A percentile compares a stretch with the other conserved stretches of the same genome.
Evolutionary conservation across 2,329 filamentous ascomycete genomes (phyloP).

Genomic region (Colletotrichum tanaceti): DNA sequence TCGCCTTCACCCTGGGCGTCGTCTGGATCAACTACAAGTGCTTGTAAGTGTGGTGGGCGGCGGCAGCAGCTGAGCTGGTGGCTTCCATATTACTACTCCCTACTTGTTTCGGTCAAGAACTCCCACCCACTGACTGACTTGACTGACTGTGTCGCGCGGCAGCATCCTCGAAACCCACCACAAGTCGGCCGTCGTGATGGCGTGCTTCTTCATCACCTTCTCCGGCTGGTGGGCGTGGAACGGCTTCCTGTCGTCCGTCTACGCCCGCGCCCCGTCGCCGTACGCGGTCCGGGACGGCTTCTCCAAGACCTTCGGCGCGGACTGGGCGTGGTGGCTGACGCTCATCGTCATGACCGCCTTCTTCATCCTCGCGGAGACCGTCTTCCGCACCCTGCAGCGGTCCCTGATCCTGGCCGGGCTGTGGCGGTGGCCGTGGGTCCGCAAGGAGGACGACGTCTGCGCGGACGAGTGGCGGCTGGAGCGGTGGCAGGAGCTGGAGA

Average conservation of each 20-base stretch:
- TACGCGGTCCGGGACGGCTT: constrained; percentile 80
- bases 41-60: too few species aligned
- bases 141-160: constrained; percentile 39
- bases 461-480: constrained; percentile 64
- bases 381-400: constrained; percentile 63
- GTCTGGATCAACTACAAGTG: constrained; percentile 81
- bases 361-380: constrained; percentile 73
- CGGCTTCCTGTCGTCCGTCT: constrained; percentile 74
- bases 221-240: constrained; percentile 81
- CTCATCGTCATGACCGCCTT: constrained; percentile 72
- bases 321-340: constrained; percentile 79
- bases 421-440: constrained; percentile 61
- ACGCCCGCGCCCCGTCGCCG: constrained; percentile 57
- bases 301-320: constrained; percentile 72
- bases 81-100: too few species aligned
- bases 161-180: constrained; percentile 82
- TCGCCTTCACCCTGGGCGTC: constrained; percentile 78
- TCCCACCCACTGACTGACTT: too few species aligned
- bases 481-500: constrained; percentile 70
- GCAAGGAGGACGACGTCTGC: constrained; percentile 42
- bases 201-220: constrained; percentile 68
- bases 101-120: too few species aligned
- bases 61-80: too few species aligned
- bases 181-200: constrained; percentile 73
- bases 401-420: constrained; percentile 58